Percentiles rank a stretch among this genome's conserved stretches.
Evolutionary conservation across 2,329 filamentous ascomycete genomes (phyloP).

Genomic region (Phyllosticta ampelicida): DNA sequence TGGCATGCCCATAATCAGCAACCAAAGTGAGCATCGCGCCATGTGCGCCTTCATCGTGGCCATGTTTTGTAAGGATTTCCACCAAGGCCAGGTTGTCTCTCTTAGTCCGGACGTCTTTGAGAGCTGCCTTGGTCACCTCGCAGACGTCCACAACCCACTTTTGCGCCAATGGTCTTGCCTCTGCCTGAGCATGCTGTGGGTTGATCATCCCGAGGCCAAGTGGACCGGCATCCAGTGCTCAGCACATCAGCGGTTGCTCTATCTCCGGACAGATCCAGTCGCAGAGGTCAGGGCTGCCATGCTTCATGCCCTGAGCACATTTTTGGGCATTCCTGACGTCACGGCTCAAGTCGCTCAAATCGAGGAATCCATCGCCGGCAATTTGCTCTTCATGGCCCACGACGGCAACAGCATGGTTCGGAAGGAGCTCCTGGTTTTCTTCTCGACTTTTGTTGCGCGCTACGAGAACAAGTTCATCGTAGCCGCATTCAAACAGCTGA

Average conservation of each 20-base stretch:
- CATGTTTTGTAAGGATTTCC: constrained; percentile 93
- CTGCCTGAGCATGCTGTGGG: constrained; percentile 91
- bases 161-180: constrained; percentile 92
- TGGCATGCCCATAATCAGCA: constrained; percentile 62
- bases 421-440: constrained; percentile 85
- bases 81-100: constrained; percentile 83
- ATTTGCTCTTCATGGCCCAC: constrained; percentile 80
- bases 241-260: constrained; percentile 70
- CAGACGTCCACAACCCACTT: constrained; percentile 77
- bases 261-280: constrained; percentile 71
- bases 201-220: constrained; percentile 82
- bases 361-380: constrained; percentile 83
- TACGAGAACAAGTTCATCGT: constrained; percentile 91
- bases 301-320: constrained; percentile 85
- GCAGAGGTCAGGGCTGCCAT: constrained; percentile 91
- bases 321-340: constrained; percentile 84
- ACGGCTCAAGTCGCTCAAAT: constrained; percentile 84
- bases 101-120: constrained; percentile 84
- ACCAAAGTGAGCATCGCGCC: constrained; percentile 87
- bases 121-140: constrained; percentile 72
- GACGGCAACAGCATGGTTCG: constrained; percentile 92
- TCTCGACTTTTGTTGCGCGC: constrained; percentile 80
- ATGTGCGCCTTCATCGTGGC: constrained; percentile 98
- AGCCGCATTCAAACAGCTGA: constrained; percentile 78
- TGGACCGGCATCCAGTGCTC: constrained; percentile 89